phyloP scores from a whole-genome alignment of 192 early-diverging fungal genomes.

The Dispira simplex region DNA sequence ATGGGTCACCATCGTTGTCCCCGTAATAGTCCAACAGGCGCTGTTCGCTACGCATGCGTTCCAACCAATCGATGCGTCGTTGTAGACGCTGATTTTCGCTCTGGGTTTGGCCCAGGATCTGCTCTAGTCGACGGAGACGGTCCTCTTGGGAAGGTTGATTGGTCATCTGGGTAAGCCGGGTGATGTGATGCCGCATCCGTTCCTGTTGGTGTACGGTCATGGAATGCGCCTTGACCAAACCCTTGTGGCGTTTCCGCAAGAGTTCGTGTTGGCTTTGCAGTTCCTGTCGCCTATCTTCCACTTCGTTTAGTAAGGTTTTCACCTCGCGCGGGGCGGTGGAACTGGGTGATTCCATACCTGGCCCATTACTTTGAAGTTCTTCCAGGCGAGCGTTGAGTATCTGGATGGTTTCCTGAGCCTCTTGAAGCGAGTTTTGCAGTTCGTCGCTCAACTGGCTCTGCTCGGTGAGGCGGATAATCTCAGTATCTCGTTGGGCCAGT shows the following conservation, averaged over 20 bases:
- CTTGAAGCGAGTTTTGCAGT: conserved; percentile 15
- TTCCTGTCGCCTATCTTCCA: conserved; percentile 21
- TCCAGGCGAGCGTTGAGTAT: conserved; percentile 17
- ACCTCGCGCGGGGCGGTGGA: conserved; percentile 11
- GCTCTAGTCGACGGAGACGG: conserved; percentile 16
- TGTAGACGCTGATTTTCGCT: conserved; percentile 20
- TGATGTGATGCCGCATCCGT: conserved; percentile 24
- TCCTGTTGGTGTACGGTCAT: conserved; percentile 23
- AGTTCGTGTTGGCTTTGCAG: conserved; percentile 15
- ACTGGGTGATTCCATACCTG: neutral
- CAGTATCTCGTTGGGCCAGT: conserved; percentile 13
- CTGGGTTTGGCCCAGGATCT: conserved; percentile 17
- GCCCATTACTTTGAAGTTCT: conserved; percentile 12
- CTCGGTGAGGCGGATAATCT: conserved; percentile 8
- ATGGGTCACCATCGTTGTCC: neutral
- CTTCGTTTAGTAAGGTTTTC: conserved; percentile 21
- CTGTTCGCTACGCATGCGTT: conserved; percentile 13
- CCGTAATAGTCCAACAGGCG: neutral
- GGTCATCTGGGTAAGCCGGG: conserved; percentile 20
- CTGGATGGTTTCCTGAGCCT: conserved; percentile 14
- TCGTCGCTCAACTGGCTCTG: conserved; percentile 16
- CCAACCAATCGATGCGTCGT: conserved; percentile 6
- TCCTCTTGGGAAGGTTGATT: conserved; percentile 13
- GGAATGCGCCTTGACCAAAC: conserved; percentile 18
- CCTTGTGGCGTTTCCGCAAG: conserved; percentile 17